phyloP scores from a whole-genome alignment of 2,329 filamentous ascomycete genomes.

The Colletotrichum chrysophilum region DNA sequence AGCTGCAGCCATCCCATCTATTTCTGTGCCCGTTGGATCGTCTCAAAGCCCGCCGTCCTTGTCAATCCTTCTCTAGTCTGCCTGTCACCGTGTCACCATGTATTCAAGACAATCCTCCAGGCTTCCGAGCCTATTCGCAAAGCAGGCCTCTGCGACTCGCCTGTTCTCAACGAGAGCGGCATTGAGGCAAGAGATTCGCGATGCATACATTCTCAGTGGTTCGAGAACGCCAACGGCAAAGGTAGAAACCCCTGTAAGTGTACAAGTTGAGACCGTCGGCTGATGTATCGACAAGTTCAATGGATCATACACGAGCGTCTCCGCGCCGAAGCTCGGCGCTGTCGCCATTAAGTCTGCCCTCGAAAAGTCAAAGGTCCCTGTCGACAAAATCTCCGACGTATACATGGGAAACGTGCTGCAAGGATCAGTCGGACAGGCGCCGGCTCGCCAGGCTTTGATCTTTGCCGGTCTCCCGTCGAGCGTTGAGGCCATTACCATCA shows the following conservation, averaged over 20 bases:
- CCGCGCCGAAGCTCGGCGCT: conserved; percentile 88
- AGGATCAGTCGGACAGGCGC: conserved; percentile 84
- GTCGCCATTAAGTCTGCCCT: conserved; percentile 91
- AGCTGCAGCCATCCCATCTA: conserved; percentile 5
- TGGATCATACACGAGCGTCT: conserved; percentile 82
- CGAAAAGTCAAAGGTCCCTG: conserved; percentile 82
- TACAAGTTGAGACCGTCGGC: background rate
- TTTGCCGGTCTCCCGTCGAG: conserved; percentile 84
- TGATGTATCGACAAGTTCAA: conserved; percentile 74
- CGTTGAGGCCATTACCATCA: conserved; percentile 90
- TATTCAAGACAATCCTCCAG: conserved; percentile 36
- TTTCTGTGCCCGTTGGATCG: background rate
- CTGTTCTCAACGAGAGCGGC: conserved; percentile 50
- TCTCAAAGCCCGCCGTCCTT: background rate
- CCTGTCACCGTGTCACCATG: conserved; percentile 29
- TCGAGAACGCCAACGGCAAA: conserved; percentile 89
- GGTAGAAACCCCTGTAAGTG: conserved; percentile 49
- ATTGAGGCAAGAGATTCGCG: conserved; percentile 74
- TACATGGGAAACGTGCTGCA: conserved; percentile 98
- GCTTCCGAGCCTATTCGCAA: conserved; percentile 38
- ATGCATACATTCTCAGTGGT: conserved; percentile 93
- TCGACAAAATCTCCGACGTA: conserved; percentile 83
- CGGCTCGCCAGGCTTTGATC: conserved; percentile 87
- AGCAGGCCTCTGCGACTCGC: conserved; percentile 45
- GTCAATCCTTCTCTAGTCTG: background rate